Base-by-base conservation (phyloP, 1,284 basidiomycete species). In the Vanrija sp. region DNA sequence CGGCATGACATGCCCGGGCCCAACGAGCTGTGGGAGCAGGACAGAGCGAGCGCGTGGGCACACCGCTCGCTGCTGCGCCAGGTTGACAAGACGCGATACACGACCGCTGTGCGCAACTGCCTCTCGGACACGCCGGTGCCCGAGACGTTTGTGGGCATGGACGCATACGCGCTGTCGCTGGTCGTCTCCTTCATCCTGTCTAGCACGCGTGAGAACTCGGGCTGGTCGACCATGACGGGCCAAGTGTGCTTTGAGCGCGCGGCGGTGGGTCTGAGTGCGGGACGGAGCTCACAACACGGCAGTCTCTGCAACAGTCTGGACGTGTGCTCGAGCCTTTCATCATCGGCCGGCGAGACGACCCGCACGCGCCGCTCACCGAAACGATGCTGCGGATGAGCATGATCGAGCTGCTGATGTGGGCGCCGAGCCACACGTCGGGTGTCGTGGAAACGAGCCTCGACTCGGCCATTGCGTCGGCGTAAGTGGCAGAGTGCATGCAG, bases 141-240 rank as follows among this genome's bases (percentile, higher is more conserved):
- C 14, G 18, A 40, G 21, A 23, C 50, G 38, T 18, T 45, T 9
- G n/a, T 38, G 15, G 47, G 38, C 14, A 18, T 44, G 6, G 19
- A 44, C 15, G 21, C 38, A 6, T 44, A 64, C 21, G 61, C 59
- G 38, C 38, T 58, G 5, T 47, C 28, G 7, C 28, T 28, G 28
- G 55, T 70, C 38, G 56, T 65, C 7, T 53, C 63, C 25, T 71
- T 68, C 51, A 18, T 67, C 3, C 43, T 52, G 19, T 51, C 53
- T 25, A 62, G 63, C 38, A 57, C 68, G 8, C 46, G 68, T 18
- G 68, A 71, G 52, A 58, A 67, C 16, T 66, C 65, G 9, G 68
- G 68, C 2, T 71, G 66, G 65, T 61, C 65, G 14, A 65, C 68
- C 0, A 71, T 71, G 67, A 66, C 68, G 40, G 67, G 67, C 3